These are phyloP conservation scores for Phytophthora ohioensis DNA, from an alignment of 352 stramenopile species.

Conservation along the genomic window DNA sequence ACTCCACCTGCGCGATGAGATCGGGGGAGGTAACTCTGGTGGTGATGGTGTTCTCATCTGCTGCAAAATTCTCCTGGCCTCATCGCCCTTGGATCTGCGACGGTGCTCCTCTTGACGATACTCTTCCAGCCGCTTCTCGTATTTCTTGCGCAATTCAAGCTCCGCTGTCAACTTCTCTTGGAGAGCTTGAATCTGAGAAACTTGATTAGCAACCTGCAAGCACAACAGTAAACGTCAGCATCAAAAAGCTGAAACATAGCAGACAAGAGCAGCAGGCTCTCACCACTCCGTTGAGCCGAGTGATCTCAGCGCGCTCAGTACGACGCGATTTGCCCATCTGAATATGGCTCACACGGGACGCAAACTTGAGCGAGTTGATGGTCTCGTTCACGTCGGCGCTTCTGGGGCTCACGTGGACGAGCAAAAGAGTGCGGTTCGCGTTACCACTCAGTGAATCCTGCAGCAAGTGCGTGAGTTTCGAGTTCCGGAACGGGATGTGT, in stretches of 20 bases:
- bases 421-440: conserved; percentile 55
- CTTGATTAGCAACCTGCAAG: conserved; percentile 64
- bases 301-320: conserved; percentile 70
- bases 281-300: conserved; percentile 70
- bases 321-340: conserved; percentile 50
- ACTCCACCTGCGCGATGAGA: conserved; percentile 68
- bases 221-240: conserved; percentile 11
- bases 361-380: conserved; percentile 85
- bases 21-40: conserved; percentile 50
- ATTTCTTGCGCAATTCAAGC: conserved; percentile 76
- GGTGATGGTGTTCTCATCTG: conserved; percentile 51
- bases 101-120: conserved; percentile 73
- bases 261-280: conserved; percentile 4
- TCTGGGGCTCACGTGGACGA: conserved; percentile 72
- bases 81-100: conserved; percentile 58
- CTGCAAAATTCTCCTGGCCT: conserved; percentile 51
- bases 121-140: conserved; percentile 78
- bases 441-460: conserved; percentile 71
- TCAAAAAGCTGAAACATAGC: not conserved
- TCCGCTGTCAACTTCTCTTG: conserved; percentile 76
- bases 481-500: conserved; percentile 86
- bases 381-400: conserved; percentile 68
- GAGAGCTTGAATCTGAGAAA: conserved; percentile 67
- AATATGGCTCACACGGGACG: conserved; percentile 58
- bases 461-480: conserved; percentile 87